These are phyloP conservation scores for Coffea eugenioides DNA, from an alignment of 257 asterid genomes.

Conservation along the genomic window DNA sequence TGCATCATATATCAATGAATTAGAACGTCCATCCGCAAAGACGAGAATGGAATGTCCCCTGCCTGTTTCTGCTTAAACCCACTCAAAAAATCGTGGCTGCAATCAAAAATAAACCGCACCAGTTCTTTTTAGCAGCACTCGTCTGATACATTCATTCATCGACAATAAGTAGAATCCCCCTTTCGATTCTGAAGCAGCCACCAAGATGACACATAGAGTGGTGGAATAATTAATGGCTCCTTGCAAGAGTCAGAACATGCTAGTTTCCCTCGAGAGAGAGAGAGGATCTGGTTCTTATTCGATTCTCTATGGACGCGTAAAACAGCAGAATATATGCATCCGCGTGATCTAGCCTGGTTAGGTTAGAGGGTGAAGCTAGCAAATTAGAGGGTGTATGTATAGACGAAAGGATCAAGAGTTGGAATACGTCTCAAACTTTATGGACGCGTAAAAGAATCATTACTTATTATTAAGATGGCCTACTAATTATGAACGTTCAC, in stretches of 20 bases:
- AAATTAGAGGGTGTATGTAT: no score
- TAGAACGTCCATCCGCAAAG: no score
- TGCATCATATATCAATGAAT: background rate
- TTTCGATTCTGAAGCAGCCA: background rate
- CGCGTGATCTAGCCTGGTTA: no score
- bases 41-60: background rate
- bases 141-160: background rate
- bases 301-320: background rate
- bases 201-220: background rate
- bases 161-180: background rate
- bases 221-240: background rate
- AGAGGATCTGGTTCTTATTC: background rate
- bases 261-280: no score
- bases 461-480: no score
- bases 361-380: no score
- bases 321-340: no score
- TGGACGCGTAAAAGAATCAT: no score
- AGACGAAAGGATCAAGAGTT: no score
- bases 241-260: background rate
- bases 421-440: no score
- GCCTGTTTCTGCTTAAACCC: background rate
- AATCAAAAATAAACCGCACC: no score
- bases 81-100: background rate
- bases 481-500: no score
- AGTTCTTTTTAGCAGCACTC: background rate